Conservation (phyloP, 441 rosid species). For the Hura crepitans region DNA sequence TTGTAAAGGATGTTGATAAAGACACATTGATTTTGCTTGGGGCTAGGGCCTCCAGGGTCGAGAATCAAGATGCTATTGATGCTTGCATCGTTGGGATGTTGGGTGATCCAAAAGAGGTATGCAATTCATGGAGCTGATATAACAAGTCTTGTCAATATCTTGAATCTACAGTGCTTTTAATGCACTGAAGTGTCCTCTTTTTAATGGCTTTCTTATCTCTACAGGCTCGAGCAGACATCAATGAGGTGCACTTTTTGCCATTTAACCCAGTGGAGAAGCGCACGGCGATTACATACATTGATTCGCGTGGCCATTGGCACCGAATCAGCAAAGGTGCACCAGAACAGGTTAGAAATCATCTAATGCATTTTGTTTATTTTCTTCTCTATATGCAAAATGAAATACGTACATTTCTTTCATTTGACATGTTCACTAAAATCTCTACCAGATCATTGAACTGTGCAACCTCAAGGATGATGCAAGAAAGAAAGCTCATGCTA, state of each 20-base stretch:
- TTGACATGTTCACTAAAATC: neutral
- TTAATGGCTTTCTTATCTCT: neutral
- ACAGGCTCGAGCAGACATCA: constrained; percentile 83
- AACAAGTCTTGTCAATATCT: neutral
- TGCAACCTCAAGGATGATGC: constrained; percentile 57
- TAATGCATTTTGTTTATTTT: neutral
- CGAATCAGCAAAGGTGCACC: constrained; percentile 89
- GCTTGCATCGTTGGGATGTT: constrained; percentile 87
- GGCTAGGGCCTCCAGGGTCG: constrained; percentile 84
- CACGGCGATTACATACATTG: constrained; percentile 88
- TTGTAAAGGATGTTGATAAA: constrained; percentile 40
- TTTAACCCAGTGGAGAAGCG: constrained; percentile 93
- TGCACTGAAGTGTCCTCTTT: neutral
- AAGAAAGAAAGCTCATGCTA: constrained; percentile 52
- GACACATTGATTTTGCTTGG: constrained; percentile 53
- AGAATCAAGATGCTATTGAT: constrained; percentile 93
- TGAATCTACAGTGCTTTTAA: neutral
- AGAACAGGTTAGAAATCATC: constrained; percentile 56
- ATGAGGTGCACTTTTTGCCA: constrained; percentile 82
- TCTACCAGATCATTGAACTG: constrained; percentile 60
- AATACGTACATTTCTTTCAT: neutral
- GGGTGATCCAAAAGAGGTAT: constrained; percentile 74
- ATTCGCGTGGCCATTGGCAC: constrained; percentile 67
- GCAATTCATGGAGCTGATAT: too few species aligned
- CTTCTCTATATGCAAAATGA: neutral